Percentiles rank a stretch among this genome's conserved stretches.
Conservation (phyloP, 805 yeast species). For the Metschnikowia lunata region DNA sequence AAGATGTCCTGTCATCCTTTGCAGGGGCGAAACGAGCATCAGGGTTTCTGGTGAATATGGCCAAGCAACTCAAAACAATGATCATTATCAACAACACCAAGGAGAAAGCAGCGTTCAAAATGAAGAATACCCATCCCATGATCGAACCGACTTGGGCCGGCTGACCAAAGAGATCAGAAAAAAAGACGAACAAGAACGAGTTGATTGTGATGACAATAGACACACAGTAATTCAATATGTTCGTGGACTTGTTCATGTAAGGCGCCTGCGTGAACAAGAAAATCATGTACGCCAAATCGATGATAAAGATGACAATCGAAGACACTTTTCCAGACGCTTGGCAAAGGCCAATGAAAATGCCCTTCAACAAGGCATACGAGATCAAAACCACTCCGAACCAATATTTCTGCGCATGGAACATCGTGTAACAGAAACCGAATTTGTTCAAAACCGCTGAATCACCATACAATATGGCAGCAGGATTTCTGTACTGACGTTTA, state of each 20-base stretch:
- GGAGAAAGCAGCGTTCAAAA: slow-evolving; percentile 85
- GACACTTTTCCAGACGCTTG: slow-evolving; percentile 82
- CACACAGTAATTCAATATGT: slow-evolving; percentile 68
- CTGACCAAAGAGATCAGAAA: slow-evolving; percentile 79
- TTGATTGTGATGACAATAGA: slow-evolving; percentile 70
- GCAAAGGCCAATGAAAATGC: slow-evolving; percentile 69
- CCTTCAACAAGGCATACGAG: slow-evolving; percentile 58
- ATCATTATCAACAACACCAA: slow-evolving; percentile 67
- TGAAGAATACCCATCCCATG: slow-evolving; percentile 89
- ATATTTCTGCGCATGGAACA: slow-evolving; percentile 75
- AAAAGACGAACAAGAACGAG: slow-evolving; percentile 81
- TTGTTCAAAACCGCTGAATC: slow-evolving; percentile 66
- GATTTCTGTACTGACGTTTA: slow-evolving; percentile 57
- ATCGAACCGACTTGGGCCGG: slow-evolving; percentile 73
- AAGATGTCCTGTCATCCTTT: slow-evolving; percentile 86
- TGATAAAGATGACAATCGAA: slow-evolving; percentile 66
- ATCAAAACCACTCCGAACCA: slow-evolving; percentile 77
- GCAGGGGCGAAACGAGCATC: slow-evolving; percentile 87
- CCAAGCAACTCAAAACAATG: slow-evolving; percentile 58
- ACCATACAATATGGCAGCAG: slow-evolving; percentile 85
- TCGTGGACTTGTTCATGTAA: slow-evolving; percentile 78
- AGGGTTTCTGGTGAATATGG: slow-evolving; percentile 75
- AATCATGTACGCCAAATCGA: slow-evolving; percentile 68
- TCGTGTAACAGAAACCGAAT: slow-evolving; percentile 85
- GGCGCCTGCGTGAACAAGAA: slow-evolving; percentile 65